Percentiles rank a stretch among this genome's conserved stretches.
Evolutionary conservation across 352 stramenopile species (phyloP).

Genomic region (Pythium brachiatum): DNA sequence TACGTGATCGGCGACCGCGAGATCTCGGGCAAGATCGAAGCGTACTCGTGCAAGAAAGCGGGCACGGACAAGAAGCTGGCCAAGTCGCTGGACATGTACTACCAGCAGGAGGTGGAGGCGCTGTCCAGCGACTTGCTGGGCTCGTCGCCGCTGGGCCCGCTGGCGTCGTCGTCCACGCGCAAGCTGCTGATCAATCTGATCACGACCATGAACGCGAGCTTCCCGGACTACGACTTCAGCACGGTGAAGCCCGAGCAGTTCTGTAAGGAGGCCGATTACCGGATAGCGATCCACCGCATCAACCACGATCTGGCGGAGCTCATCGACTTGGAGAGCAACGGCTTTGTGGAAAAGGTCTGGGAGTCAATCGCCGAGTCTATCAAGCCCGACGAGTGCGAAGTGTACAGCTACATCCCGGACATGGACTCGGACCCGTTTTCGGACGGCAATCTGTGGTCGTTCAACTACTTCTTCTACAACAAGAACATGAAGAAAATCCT

Average conservation of each 20-base stretch:
- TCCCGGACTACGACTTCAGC: constrained; percentile 93
- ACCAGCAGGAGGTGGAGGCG: constrained; percentile 75
- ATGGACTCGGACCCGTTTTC: constrained; percentile 93
- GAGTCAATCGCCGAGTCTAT: constrained; percentile 88
- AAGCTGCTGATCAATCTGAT: constrained; percentile 93
- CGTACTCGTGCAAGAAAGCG: constrained; percentile 92
- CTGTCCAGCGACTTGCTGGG: constrained; percentile 49
- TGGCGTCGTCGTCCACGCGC: constrained; percentile 72
- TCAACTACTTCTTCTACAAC: constrained; percentile 97
- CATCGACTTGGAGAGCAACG: constrained; percentile 96
- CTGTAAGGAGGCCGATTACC: constrained; percentile 81
- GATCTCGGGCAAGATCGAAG: constrained; percentile 85
- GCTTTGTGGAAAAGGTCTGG: constrained; percentile 99
- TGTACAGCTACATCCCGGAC: constrained; percentile 93
- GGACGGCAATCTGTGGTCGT: constrained; percentile 91
- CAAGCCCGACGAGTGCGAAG: constrained; percentile 86
- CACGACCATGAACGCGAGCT: constrained; percentile 93
- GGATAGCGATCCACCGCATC: constrained; percentile 83
- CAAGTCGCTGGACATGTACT: constrained; percentile 87
- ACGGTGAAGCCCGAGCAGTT: constrained; percentile 89
- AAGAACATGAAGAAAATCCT: constrained; percentile 91
- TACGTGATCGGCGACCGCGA: constrained; percentile 88
- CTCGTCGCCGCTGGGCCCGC: constrained; percentile 74
- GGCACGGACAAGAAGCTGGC: constrained; percentile 90
- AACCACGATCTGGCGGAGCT: constrained; percentile 87